Base-by-base conservation (phyloP, 1,139 yeast species). In the Ogataea hybrid region DNA sequence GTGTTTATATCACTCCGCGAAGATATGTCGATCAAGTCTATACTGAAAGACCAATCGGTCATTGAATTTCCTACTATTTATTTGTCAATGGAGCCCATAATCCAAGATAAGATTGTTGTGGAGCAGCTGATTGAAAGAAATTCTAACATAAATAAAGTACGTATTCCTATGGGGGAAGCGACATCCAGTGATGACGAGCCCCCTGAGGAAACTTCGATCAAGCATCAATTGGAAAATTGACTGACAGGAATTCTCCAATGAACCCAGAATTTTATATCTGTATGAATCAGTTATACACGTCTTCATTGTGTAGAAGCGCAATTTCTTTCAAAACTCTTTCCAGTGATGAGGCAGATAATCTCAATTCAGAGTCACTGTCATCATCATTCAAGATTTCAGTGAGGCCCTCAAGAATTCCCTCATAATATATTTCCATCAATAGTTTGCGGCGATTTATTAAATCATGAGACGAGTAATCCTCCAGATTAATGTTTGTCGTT, bases 41-140 rank as follows among this genome's bases (percentile, higher is more conserved):
- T 15, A 15, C 12, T 35, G 5, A 9, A 3, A n/a, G 15, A n/a
- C 6, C 18, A 22, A 10, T 7, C 81, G 0, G 86, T 89, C 0
- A 65, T 88, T 29, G 96, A 88, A 58, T 87, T 75, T 52, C 96
- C 96, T 0, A 83, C 90, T 0, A 67, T 87, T 4, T 73, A 69
- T 46, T 69, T 84, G 5, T 63, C 74, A 1, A 49, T 54, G 30
- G 46, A 30, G 8, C 20, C 14, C 46, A 41, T 3, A 44, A 44
- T 6, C 47, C 53, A 14, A 41, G 49, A 58, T 0, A 46, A 47
- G 11, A 34, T n/a, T 12, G n/a, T 25, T 7, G 27, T 23, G 12
- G 27, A 23, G 12, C 16, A 6, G 7, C 8, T 18, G 7, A 18
- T 18, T 6, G 20, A 18, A 18, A 18, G 20, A 18, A 18, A 18